Percentiles rank a stretch among this genome's conserved stretches.
These are phyloP conservation scores for Tylopilus subfusipes DNA, from an alignment of 768 basidiomycete genomes.

Conservation along the genomic window DNA sequence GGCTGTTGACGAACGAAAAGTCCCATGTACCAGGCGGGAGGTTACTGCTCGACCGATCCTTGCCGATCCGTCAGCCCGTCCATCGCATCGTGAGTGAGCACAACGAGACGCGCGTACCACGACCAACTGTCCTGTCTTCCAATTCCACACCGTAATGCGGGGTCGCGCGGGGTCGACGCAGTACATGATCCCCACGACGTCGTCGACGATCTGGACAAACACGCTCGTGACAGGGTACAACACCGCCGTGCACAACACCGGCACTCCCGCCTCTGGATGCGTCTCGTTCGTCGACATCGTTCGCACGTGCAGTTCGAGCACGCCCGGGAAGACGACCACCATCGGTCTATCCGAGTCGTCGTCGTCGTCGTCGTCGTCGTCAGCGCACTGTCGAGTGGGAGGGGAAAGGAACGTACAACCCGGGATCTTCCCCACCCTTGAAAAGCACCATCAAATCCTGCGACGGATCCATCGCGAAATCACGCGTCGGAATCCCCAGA, in stretches of 20 bases:
- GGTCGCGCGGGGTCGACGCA: constrained; percentile 27
- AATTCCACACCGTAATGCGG: constrained; percentile 44
- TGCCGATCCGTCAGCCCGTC: too few relatives aligned
- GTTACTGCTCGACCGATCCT: constrained; percentile 28
- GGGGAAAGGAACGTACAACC: constrained; percentile 8
- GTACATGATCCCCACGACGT: constrained; percentile 49
- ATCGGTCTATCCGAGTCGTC: constrained; percentile 11
- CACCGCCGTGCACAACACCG: constrained; percentile 27
- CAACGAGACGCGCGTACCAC: constrained; percentile 32
- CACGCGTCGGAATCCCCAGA: constrained; percentile 42
- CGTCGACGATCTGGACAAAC: constrained; percentile 51
- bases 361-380: background rate
- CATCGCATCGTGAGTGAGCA: background rate
- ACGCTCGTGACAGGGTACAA: constrained; percentile 27
- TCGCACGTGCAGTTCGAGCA: constrained; percentile 40
- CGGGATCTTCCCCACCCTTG: constrained; percentile 17
- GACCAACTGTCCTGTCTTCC: constrained; percentile 42
- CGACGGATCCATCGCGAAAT: constrained; percentile 64
- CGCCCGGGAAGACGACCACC: constrained; percentile 4
- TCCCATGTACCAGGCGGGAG: constrained; percentile 36
- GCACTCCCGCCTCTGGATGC: constrained; percentile 41
- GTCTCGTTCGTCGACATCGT: constrained; percentile 40
- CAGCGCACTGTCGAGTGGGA: too few relatives aligned
- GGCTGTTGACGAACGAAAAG: constrained; percentile 45
- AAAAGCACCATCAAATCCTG: constrained; percentile 56